These are phyloP conservation scores for Starmerella ratchasimensis DNA, from an alignment of 805 yeast genomes.

Conservation along the genomic window DNA sequence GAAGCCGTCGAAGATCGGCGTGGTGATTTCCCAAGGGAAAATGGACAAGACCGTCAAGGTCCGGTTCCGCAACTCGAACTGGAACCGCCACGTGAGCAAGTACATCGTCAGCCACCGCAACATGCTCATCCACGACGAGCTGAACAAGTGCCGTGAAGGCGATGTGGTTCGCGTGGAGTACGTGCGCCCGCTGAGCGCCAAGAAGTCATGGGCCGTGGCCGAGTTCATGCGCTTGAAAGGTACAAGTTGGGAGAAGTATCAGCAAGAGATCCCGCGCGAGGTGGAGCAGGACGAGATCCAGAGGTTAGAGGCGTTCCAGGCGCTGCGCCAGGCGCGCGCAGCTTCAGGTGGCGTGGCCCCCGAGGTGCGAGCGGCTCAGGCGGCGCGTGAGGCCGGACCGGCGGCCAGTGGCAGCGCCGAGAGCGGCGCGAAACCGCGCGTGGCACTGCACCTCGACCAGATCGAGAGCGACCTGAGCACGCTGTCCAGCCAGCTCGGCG, in stretches of 20 bases:
- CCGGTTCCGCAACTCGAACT: slow-evolving; percentile 63
- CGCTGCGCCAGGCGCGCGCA: slow-evolving; percentile 32
- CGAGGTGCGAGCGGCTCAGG: slow-evolving; percentile 20
- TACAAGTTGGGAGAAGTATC: slow-evolving; percentile 76
- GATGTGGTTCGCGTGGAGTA: slow-evolving; percentile 84
- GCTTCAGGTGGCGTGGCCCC: slow-evolving; percentile 15
- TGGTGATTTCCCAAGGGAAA: slow-evolving; percentile 90
- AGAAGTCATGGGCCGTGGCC: slow-evolving; percentile 80
- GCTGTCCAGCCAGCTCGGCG: slow-evolving; percentile 27
- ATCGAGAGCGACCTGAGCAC: slow-evolving; percentile 29
- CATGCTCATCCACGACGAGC: slow-evolving; percentile 87
- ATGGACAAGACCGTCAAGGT: slow-evolving; percentile 94
- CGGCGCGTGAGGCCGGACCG: not conserved
- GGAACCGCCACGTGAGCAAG: slow-evolving; percentile 39
- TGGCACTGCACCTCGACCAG: slow-evolving; percentile 32
- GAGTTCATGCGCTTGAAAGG: slow-evolving; percentile 82
- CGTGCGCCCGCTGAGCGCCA: slow-evolving; percentile 67
- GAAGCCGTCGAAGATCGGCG: slow-evolving; percentile 79
- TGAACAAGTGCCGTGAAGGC: slow-evolving; percentile 81
- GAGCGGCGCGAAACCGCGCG: not conserved
- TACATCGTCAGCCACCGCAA: slow-evolving; percentile 67
- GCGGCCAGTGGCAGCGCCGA: slow-evolving; percentile 1
- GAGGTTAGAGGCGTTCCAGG: slow-evolving; percentile 42
- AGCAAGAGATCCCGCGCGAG: slow-evolving; percentile 52
- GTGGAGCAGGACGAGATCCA: slow-evolving; percentile 54